Base-by-base conservation (phyloP, 139 green algal genomes). In the Nannochloris sp. region DNA sequence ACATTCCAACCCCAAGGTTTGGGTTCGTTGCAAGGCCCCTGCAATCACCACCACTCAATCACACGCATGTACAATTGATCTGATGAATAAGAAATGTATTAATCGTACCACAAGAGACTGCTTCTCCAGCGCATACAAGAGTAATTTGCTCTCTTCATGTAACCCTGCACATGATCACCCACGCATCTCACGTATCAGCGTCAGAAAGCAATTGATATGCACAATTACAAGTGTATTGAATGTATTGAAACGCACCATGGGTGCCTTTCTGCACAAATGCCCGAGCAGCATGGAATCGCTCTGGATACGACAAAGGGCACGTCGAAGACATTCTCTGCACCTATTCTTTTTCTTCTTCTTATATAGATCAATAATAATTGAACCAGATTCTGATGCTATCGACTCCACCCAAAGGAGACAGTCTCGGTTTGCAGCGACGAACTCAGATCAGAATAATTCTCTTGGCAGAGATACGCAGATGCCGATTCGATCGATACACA, bases 1-100 rank as follows among this genome's bases (percentile, higher is more conserved):
- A 88, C 78, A 49, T 93, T 91, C 87, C 87, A 96, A 0, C 76
- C 79, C 84, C 90, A 96, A 10, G 89, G 89, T 74, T 90, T 89
- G 25, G 79, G 55, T 11, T 81, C 78, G 12, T 77, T 92, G 84
- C 83, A 93, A 9, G 87, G 82, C 0, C 90, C 90, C 14, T 79
- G 58, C 48, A 53, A 10, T 7, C n/a, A 53, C 46, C 46, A 53
- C 8, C 18, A 53, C 23, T 53, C 46, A 19, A 53, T 19, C 46
- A 53, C 11, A 19, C 46, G 15, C 46, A 21, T 7, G 5, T 21
- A 25, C 46, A 53, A 19, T 19, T 53, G 46, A 53, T 53, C 5
- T 29, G 0, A 7, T 29, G 4, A 29, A 29, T 7, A 5, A 29
- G 27, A 19, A 53, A 64, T 40, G 34, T 40, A 40, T 2, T 40